These are phyloP conservation scores for Pestalotiopsis sp. DNA, from an alignment of 2,329 filamentous ascomycete species.

Conservation along the genomic window DNA sequence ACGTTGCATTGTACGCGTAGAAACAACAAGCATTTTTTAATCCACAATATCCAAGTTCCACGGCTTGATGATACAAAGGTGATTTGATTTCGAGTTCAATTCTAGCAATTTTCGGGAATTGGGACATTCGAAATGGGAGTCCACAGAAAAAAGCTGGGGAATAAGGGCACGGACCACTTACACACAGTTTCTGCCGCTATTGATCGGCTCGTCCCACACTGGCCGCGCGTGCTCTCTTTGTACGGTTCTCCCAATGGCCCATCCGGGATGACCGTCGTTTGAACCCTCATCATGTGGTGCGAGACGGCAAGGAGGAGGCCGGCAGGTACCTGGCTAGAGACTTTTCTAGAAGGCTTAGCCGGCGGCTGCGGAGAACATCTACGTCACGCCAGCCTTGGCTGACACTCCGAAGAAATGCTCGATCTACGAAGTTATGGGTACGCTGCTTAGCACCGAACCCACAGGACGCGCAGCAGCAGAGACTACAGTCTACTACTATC, in stretches of 20 bases:
- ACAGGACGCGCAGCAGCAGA: not conserved
- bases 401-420: not conserved
- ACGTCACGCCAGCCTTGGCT: not conserved
- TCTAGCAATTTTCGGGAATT: not conserved
- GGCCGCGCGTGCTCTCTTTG: not conserved
- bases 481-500: not conserved
- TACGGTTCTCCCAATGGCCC: not conserved
- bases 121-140: not conserved
- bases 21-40: no score
- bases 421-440: not conserved
- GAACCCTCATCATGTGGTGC: not conserved
- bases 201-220: not conserved
- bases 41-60: no score
- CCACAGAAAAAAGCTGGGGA: not conserved
- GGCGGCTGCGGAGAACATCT: not conserved
- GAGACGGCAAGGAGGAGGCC: not conserved
- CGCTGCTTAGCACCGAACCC: not conserved
- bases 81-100: not conserved
- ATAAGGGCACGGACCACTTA: not conserved
- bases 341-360: not conserved
- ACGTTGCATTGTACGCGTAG: no score
- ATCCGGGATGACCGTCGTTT: not conserved
- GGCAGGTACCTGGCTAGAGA: not conserved
- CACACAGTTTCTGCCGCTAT: not conserved
- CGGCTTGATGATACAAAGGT: no score